These are phyloP conservation scores for Bimuria novae-zelandiae DNA, from an alignment of 2,329 filamentous ascomycete genomes.

Conservation along the genomic window DNA sequence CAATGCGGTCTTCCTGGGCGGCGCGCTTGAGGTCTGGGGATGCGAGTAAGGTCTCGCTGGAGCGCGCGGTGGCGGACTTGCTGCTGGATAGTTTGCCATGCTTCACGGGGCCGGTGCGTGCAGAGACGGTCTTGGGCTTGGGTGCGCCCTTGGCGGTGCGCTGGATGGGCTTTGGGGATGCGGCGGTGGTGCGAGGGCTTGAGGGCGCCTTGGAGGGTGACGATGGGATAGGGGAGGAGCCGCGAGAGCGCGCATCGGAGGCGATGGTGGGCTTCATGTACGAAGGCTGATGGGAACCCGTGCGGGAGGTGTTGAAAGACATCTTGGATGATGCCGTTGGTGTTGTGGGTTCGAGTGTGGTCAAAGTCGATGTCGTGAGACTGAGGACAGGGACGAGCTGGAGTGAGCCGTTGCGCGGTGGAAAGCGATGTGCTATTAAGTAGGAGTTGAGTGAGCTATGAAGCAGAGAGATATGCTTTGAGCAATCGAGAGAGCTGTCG, in stretches of 20 bases:
- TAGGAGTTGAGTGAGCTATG: neutral
- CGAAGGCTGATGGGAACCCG: neutral
- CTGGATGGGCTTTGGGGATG: neutral
- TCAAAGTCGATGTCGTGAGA: neutral
- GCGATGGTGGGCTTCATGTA: neutral
- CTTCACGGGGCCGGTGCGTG: neutral
- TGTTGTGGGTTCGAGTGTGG: neutral
- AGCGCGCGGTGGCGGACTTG: neutral
- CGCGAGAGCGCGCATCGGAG: neutral
- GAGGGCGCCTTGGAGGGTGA: neutral
- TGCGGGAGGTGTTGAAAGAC: neutral
- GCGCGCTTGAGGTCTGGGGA: conserved; percentile 4
- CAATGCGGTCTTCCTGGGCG: conserved; percentile 17
- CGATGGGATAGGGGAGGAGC: neutral
- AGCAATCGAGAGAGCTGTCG: neutral
- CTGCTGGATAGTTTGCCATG: neutral
- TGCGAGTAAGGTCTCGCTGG: neutral
- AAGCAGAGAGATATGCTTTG: neutral
- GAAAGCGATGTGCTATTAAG: neutral
- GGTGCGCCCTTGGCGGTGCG: neutral
- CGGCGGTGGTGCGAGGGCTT: neutral
- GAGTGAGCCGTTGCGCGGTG: neutral
- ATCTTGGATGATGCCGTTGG: neutral
- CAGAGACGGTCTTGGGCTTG: neutral
- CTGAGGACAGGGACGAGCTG: neutral